Evolutionary conservation across 2,329 filamentous ascomycete species (phyloP).

Genomic region (Beauveria sp.): DNA sequence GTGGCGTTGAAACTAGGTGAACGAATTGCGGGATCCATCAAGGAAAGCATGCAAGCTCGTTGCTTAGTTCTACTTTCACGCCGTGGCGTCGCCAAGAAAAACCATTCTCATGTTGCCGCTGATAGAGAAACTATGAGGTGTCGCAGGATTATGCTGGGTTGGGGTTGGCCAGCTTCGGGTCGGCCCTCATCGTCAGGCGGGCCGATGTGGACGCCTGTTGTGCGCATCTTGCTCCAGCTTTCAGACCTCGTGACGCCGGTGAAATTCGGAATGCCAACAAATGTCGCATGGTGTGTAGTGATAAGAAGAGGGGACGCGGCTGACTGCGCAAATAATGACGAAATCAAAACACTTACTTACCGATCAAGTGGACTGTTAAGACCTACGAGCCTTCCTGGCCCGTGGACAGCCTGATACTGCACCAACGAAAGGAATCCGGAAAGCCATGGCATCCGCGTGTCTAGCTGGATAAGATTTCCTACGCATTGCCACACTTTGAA

Average conservation of each 20-base stretch:
- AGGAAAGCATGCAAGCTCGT: not conserved
- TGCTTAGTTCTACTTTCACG: not conserved
- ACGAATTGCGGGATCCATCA: conserved; percentile 5
- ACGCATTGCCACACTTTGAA: conserved; percentile 73
- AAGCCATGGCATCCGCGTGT: conserved; percentile 85
- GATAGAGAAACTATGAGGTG: not conserved
- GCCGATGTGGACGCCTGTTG: not conserved
- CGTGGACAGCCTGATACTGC: conserved; percentile 65
- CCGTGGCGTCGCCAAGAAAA: not conserved
- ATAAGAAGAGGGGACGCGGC: not conserved
- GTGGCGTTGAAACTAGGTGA: not conserved
- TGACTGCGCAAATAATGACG: not conserved
- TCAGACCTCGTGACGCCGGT: not conserved
- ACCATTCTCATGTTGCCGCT: not conserved
- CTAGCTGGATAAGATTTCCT: conserved; percentile 64
- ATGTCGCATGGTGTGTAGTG: not conserved
- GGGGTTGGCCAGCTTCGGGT: conserved; percentile 5
- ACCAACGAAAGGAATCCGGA: conserved; percentile 65
- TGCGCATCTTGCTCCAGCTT: not conserved
- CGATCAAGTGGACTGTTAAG: conserved; percentile 78
- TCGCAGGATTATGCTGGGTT: not conserved
- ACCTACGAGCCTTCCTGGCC: conserved; percentile 67
- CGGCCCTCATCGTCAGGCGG: conserved; percentile 1
- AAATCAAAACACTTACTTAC: conserved; percentile 49
- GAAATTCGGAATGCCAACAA: not conserved